Evolutionary conservation across 2,329 filamentous ascomycete genomes (phyloP).

Genomic region (Apiospora aurea): DNA sequence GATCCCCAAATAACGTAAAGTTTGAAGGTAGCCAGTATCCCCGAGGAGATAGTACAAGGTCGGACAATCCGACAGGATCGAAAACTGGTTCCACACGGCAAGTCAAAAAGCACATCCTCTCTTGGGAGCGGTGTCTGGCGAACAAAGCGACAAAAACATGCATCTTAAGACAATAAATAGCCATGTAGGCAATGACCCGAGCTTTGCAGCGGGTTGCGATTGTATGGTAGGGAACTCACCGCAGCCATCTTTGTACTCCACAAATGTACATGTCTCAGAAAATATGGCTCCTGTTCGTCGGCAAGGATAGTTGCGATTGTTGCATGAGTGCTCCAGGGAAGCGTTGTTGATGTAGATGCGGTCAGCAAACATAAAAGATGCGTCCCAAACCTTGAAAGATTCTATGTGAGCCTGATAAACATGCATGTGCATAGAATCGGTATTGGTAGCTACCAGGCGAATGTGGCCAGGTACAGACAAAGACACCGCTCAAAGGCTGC

Average conservation of each 20-base stretch:
- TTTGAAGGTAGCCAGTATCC: neutral
- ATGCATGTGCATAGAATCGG: neutral
- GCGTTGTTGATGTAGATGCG: neutral
- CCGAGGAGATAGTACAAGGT: neutral
- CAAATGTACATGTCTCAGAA: neutral
- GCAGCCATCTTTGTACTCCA: neutral
- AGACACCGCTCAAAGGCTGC: slow-evolving; percentile 18
- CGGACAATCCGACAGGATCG: neutral
- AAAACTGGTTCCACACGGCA: neutral
- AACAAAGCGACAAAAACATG: neutral
- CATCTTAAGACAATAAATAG: slow-evolving; percentile 7
- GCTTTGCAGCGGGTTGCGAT: neutral
- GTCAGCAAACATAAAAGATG: neutral
- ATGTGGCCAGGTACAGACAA: neutral
- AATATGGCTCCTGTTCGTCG: neutral
- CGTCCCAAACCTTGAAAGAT: neutral
- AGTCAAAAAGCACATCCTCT: neutral
- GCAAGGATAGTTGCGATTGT: neutral
- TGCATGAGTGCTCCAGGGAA: neutral
- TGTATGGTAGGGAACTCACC: neutral
- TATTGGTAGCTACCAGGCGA: neutral
- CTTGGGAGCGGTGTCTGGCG: neutral
- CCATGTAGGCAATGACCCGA: slow-evolving; percentile 1
- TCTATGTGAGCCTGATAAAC: neutral
- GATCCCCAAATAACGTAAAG: neutral